Base-by-base conservation (phyloP, 768 basidiomycete species). In the Gautieria morchelliformis region DNA sequence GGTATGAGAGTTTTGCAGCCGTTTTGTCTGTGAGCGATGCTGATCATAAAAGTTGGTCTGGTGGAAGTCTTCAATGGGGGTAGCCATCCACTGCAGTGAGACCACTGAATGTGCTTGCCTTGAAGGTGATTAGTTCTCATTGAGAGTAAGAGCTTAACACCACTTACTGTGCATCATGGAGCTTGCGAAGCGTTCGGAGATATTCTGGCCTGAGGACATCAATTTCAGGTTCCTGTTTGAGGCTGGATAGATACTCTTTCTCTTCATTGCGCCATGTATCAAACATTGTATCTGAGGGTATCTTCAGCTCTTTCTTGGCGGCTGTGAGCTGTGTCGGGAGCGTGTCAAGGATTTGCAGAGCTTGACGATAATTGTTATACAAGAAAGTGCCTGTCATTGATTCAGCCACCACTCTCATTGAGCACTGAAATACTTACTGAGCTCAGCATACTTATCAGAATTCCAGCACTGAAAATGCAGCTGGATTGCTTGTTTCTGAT, bases 401-500 rank as follows among this genome's bases (percentile, higher is more conserved):
- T 9, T 19, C 45, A 47, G 10, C 9, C 10, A 47, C 20, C 24
- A 60, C 51, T 61, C 64, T 37, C 59, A 39, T 9, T 53, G 56
- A 39, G 62, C 12, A 46, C 37, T 42, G 44, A n/a, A n/a, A n/a
- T n/a, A n/a, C 46, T 22, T 60, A 68, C 69, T 67, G 0, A 65
- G 53, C 2, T 60, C 57, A 0, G 52, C 53, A 49, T 69, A 64
- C 15, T 65, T 65, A n/a, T 65, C 59, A 59, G 45, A 51, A 1
- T 42, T 60, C 64, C 66, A 68, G 22, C 57, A 60, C 0, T 8
- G n/a, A 10, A 65, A 63, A 42, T 64, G 60, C 27, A 56, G 40
- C 14, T 66, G 62, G 24, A 70, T 66, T 0, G 58, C 61, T 47
- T 68, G 67, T 17, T 63, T 67, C 1, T 63, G 65, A 57, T 70